Percentiles rank a stretch among this genome's conserved stretches.
phyloP scores from a whole-genome alignment of 495 filamentous ascomycete genomes.

The Podospora conica region DNA sequence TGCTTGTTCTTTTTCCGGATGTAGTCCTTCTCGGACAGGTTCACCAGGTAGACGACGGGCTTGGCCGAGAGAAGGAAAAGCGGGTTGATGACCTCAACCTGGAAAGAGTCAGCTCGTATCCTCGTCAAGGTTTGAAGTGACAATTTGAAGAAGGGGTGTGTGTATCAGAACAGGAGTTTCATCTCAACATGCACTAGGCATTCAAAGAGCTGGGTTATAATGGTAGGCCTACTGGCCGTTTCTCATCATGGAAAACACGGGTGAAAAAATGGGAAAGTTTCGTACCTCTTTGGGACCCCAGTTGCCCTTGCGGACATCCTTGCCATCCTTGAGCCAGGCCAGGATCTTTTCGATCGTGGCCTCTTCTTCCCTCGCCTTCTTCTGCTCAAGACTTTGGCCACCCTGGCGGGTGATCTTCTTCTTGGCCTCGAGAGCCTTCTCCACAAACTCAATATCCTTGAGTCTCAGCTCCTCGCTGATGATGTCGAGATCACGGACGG shows the following conservation, averaged over 20 bases:
- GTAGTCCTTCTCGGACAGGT: slow-evolving; percentile 94
- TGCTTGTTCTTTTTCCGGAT: slow-evolving; percentile 99
- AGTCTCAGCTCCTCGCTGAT: slow-evolving; percentile 94
- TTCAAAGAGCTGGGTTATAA: slow-evolving; percentile 99
- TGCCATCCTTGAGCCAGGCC: slow-evolving; percentile 72
- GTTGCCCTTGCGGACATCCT: slow-evolving; percentile 84
- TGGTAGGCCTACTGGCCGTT: slow-evolving; percentile 90
- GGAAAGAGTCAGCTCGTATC: slow-evolving; percentile 26
- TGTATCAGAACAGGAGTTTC: slow-evolving; percentile 47
- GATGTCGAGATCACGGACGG: slow-evolving; percentile 86
- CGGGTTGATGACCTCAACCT: slow-evolving; percentile 98
- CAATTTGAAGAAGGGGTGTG: slow-evolving; percentile 29
- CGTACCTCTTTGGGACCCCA: slow-evolving; percentile 96
- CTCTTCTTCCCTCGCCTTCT: slow-evolving; percentile 93
- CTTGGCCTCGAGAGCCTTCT: slow-evolving; percentile 84
- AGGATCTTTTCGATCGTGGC: slow-evolving; percentile 85
- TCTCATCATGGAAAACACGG: slow-evolving; percentile 74
- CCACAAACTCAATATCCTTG: slow-evolving; percentile 98
- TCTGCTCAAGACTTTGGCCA: slow-evolving; percentile 96
- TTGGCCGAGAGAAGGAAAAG: slow-evolving; percentile 93
- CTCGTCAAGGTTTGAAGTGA: slow-evolving; percentile 22
- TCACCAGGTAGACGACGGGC: slow-evolving; percentile 95
- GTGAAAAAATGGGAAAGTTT: slow-evolving; percentile 19
- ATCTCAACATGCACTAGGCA: slow-evolving; percentile 77
- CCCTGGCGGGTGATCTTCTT: slow-evolving; percentile 91